Conservation (phyloP, 164 flowering plant species). For the Dillenia turbinata region DNA sequence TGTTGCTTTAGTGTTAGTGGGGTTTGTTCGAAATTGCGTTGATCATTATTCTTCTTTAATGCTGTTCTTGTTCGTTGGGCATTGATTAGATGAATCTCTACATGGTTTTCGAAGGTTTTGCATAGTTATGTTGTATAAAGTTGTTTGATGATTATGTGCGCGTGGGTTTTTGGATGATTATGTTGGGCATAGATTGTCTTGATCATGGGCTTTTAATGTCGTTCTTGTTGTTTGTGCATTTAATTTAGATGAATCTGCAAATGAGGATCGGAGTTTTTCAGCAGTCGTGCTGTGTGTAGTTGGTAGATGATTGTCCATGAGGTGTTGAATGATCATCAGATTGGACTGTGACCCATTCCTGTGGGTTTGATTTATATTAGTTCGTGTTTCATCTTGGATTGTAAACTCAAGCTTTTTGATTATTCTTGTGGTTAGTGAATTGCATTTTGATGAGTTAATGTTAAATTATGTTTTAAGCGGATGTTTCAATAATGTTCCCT, state of each 20-base stretch:
- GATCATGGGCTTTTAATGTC: not conserved
- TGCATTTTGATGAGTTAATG: no score
- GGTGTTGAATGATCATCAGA: slow-evolving; percentile 1
- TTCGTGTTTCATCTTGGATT: not conserved
- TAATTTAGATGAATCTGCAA: not conserved
- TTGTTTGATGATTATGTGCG: slow-evolving; percentile 1
- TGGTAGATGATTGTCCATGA: slow-evolving; percentile 3
- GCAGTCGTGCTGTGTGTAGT: not conserved
- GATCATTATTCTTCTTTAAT: not conserved
- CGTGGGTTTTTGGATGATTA: slow-evolving; percentile 1
- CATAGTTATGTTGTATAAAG: not conserved
- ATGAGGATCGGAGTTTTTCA: slow-evolving; percentile 4
- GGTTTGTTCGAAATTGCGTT: not conserved
- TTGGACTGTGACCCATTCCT: not conserved
- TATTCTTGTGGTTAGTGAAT: no score
- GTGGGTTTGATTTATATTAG: slow-evolving; percentile 1
- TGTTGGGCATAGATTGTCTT: not conserved
- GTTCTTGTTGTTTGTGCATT: slow-evolving; percentile 2
- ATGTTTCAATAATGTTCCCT: no score
- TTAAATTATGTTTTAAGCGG: no score
- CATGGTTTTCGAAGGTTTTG: slow-evolving; percentile 4
- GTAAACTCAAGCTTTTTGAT: no score
- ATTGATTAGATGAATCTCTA: slow-evolving; percentile 3
- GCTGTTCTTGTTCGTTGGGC: not conserved
- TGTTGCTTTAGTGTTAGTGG: no score